Base-by-base conservation (phyloP, 129 eudicot genomes). In the Escallonia herrerae region DNA sequence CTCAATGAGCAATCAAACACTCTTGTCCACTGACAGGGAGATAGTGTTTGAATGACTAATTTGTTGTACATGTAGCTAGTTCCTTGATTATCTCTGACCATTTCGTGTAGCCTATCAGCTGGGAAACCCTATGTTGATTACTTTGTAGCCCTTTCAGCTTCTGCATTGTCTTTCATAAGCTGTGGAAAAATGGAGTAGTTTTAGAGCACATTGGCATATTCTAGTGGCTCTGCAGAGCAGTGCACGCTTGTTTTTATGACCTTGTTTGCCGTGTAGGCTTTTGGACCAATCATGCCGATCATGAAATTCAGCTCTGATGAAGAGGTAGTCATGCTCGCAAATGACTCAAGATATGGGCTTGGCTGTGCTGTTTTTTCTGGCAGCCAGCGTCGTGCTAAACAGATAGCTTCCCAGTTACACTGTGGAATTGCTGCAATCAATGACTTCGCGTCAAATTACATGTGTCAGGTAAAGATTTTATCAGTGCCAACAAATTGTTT, bases 321-420 rank as follows among this genome's bases (percentile, higher is more conserved):
- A 64, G 82, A 81, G 66, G 82, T 59, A 37, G 46, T 81, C 52
- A 73, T 22, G 61, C 80, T 81, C 15, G 86, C 86, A 47, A 81
- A 81, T 67, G 86, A 81, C 52, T 81, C 86, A 43, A 73, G 44
- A 69, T 81, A 81, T 76, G 86, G 86, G 51, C 86, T 81, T 62
- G 86, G 82, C 1, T 81, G 82, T 77, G 86, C 86, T 56, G 86
- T 81, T 5, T 81, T 81, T 65, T 81, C 86, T 33, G 86, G 86
- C 64, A 73, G 70, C 60, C 86, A 81, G 71, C 48, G 68, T 5
- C 77, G 80, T 46, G 82, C 86, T 42, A 81, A 40, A 50, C 43
- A 40, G 45, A 81, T 81, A 58, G 79, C 82, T 53, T 77, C 86
- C 8, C 80, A 81, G 70, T 14, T 81, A 66, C 74, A 68, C 43